A percentile compares a stretch with the other conserved stretches of the same genome.
Evolutionary conservation across 2,329 filamentous ascomycete genomes (phyloP).

Genomic region (Alternaria conjuncta): DNA sequence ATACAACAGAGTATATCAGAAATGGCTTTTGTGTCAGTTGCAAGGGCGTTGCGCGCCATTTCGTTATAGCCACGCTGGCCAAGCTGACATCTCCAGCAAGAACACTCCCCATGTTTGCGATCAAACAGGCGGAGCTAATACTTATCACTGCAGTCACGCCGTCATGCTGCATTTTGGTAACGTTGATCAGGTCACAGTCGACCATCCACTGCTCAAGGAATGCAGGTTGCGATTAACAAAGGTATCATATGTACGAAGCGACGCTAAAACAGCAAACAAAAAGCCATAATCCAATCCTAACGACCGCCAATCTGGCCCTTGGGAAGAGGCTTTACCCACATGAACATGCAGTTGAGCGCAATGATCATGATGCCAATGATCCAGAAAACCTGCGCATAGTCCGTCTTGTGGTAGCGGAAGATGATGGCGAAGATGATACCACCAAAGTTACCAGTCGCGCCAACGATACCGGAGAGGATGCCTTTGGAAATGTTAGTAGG

Average conservation of each 20-base stretch:
- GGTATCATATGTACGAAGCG: slow-evolving; percentile 5
- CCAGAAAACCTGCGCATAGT: slow-evolving; percentile 77
- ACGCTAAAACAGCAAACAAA: slow-evolving; percentile 1
- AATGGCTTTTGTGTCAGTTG: background rate
- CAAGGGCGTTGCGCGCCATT: background rate
- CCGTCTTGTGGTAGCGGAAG: slow-evolving; percentile 74
- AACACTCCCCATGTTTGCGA: background rate
- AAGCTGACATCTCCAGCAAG: background rate
- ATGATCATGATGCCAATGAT: slow-evolving; percentile 81
- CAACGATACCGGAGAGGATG: slow-evolving; percentile 76
- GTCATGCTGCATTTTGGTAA: background rate
- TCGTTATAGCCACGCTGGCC: background rate
- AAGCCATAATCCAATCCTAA: slow-evolving; percentile 7
- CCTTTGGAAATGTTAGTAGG: slow-evolving; percentile 39
- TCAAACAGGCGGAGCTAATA: background rate
- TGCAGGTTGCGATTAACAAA: background rate
- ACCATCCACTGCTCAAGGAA: background rate
- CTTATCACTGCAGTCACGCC: background rate
- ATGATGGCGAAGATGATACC: slow-evolving; percentile 84
- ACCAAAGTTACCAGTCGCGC: slow-evolving; percentile 82
- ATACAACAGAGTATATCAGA: background rate
- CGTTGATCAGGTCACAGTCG: background rate
- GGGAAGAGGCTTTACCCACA: slow-evolving; percentile 67
- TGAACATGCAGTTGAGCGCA: slow-evolving; percentile 69
- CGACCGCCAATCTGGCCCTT: slow-evolving; percentile 60